Percentiles rank a stretch among this genome's conserved stretches.
phyloP scores from a whole-genome alignment of 2,329 filamentous ascomycete genomes.

The Neoarthrinium moseri region DNA sequence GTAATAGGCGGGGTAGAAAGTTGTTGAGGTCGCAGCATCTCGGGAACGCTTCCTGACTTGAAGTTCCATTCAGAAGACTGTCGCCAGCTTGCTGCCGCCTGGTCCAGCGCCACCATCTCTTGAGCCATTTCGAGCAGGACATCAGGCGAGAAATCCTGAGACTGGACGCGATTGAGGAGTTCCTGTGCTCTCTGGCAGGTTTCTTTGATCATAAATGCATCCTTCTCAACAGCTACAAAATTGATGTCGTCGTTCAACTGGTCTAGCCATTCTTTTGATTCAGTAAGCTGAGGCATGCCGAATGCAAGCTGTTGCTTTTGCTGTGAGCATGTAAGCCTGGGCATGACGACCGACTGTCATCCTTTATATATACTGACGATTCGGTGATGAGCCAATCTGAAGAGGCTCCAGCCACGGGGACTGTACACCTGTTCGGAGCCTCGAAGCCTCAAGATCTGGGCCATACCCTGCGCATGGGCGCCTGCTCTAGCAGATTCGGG shows the following conservation, averaged over 20 bases:
- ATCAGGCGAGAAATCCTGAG: conserved; percentile 9
- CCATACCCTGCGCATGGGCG: conserved; percentile 38
- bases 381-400: conserved; percentile 36
- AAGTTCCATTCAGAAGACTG: conserved; percentile 32
- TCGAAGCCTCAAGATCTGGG: conserved; percentile 35
- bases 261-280: conserved; percentile 28
- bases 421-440: conserved; percentile 32
- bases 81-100: conserved; percentile 28
- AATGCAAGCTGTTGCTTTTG: conserved; percentile 36
- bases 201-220: conserved; percentile 22
- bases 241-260: conserved; percentile 25
- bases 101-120: conserved; percentile 29
- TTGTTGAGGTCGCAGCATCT: conserved; percentile 18
- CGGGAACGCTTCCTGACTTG: conserved; percentile 17
- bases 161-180: conserved; percentile 18
- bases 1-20: conserved; percentile 10
- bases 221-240: conserved; percentile 27
- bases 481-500: conserved; percentile 22
- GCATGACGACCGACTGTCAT: not conserved
- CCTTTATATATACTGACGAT: conserved; percentile 17
- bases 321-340: conserved; percentile 8
- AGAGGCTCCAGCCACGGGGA: conserved; percentile 37
- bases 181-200: conserved; percentile 29
- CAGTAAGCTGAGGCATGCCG: conserved; percentile 23
- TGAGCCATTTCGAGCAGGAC: conserved; percentile 24